Conservation (phyloP, 1,284 basidiomycete genomes). For the Sutorius eximius region DNA sequence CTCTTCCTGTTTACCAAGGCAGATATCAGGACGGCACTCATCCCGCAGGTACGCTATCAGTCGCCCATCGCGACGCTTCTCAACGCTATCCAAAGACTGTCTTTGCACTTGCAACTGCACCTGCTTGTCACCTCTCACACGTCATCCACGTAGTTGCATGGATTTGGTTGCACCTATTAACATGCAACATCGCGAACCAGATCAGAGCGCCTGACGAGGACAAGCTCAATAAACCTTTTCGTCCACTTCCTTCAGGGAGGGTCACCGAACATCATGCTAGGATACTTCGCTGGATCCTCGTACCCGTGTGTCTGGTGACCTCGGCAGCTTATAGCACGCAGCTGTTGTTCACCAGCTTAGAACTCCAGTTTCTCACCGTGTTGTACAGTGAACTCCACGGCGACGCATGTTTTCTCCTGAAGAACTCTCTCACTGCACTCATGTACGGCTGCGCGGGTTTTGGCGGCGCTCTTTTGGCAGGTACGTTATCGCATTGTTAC, state of each 20-base stretch:
- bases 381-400: slow-evolving; percentile 28
- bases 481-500: slow-evolving; percentile 3
- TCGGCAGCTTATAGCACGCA: slow-evolving; percentile 23
- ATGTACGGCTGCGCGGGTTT: slow-evolving; percentile 23
- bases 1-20: slow-evolving; percentile 40
- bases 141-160: slow-evolving; percentile 32
- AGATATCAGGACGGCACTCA: slow-evolving; percentile 38
- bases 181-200: slow-evolving; percentile 44
- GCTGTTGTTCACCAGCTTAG: slow-evolving; percentile 20
- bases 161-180: slow-evolving; percentile 44
- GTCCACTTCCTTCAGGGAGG: slow-evolving; percentile 39
- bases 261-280: slow-evolving; percentile 33
- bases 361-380: slow-evolving; percentile 18
- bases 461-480: slow-evolving; percentile 22
- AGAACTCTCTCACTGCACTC: slow-evolving; percentile 20
- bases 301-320: slow-evolving; percentile 33
- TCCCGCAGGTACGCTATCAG: slow-evolving; percentile 35
- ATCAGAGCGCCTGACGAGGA: slow-evolving; percentile 38
- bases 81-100: slow-evolving; percentile 11
- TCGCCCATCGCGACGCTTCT: not conserved
- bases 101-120: slow-evolving; percentile 15
- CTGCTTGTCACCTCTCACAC: slow-evolving; percentile 15
- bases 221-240: slow-evolving; percentile 36
- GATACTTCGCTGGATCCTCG: slow-evolving; percentile 38
- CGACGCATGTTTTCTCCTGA: slow-evolving; percentile 12